phyloP scores from a whole-genome alignment of 1,284 basidiomycete genomes.

The Trametes versicolor region DNA sequence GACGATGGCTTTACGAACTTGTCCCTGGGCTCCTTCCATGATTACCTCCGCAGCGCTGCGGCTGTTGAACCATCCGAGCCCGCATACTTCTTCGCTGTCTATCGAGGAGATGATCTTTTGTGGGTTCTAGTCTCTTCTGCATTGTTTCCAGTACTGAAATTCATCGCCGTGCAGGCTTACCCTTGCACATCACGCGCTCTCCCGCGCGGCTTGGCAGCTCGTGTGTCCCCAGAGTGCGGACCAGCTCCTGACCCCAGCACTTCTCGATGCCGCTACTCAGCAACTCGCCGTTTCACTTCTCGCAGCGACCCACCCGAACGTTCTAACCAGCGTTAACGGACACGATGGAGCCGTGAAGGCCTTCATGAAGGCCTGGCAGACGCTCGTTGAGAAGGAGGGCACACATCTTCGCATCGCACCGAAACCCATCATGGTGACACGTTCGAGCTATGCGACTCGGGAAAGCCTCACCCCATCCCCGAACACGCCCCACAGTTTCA shows the following conservation, averaged over 20 bases:
- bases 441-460: conserved; percentile 34
- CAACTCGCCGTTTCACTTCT: conserved; percentile 14
- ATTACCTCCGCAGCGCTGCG: conserved; percentile 12
- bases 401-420: conserved; percentile 12
- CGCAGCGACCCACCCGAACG: background rate
- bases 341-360: conserved; percentile 28
- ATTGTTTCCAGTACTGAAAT: background rate
- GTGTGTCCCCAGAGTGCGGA: conserved; percentile 1
- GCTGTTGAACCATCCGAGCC: background rate
- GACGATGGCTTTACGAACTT: conserved; percentile 38
- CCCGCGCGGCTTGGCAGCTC: conserved; percentile 9
- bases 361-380: conserved; percentile 34
- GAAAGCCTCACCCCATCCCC: conserved; percentile 28
- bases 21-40: conserved; percentile 29
- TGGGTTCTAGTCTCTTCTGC: conserved; percentile 7
- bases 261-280: background rate
- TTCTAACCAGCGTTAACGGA: conserved; percentile 30
- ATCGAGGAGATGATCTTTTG: conserved; percentile 27
- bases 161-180: conserved; percentile 1
- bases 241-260: background rate
- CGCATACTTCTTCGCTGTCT: conserved; percentile 25
- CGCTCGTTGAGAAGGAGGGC: conserved; percentile 16
- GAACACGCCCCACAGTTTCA: conserved; percentile 1
- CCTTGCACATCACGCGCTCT: conserved; percentile 1
- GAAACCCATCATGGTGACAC: conserved; percentile 22